Conservation (phyloP, 768 basidiomycete species). For the Polyporus arcularius region DNA sequence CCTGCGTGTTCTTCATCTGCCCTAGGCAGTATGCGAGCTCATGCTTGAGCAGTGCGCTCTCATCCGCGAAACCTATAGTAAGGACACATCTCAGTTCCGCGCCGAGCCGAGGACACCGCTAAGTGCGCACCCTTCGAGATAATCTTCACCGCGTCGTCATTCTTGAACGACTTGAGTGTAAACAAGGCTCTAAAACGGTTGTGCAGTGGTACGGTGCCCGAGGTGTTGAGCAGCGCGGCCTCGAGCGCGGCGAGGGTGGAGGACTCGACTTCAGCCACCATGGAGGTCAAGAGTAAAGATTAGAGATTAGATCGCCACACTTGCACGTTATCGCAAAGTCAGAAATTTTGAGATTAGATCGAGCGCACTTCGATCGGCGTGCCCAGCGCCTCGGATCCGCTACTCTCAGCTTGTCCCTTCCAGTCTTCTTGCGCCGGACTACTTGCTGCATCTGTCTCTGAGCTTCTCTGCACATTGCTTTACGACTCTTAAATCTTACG, state of each 20-base stretch:
- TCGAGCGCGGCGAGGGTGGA: conserved; percentile 68
- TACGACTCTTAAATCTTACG: background rate
- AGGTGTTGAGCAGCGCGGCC: conserved; percentile 73
- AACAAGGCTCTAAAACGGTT: conserved; percentile 90
- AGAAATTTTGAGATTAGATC: conserved; percentile 6
- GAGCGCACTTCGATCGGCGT: conserved; percentile 9
- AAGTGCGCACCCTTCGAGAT: conserved; percentile 72
- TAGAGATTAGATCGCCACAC: conserved; percentile 25
- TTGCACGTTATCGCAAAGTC: background rate
- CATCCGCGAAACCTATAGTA: conserved; percentile 73
- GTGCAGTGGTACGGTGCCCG: conserved; percentile 75
- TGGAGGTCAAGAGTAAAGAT: conserved; percentile 17
- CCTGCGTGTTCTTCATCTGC: conserved; percentile 75
- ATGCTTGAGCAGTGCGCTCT: conserved; percentile 91
- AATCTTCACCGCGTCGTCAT: conserved; percentile 76
- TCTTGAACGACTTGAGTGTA: conserved; percentile 82
- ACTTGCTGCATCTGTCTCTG: background rate
- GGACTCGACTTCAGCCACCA: conserved; percentile 28
- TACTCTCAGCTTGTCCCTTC: too few relatives aligned
- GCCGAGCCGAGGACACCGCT: background rate
- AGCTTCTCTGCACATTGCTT: background rate
- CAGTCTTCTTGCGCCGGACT: conserved; percentile 7
- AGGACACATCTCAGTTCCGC: background rate
- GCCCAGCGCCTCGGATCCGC: background rate
- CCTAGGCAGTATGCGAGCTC: conserved; percentile 97